Base-by-base conservation (phyloP, 441 rosid species). In the Croton laevigatus region DNA sequence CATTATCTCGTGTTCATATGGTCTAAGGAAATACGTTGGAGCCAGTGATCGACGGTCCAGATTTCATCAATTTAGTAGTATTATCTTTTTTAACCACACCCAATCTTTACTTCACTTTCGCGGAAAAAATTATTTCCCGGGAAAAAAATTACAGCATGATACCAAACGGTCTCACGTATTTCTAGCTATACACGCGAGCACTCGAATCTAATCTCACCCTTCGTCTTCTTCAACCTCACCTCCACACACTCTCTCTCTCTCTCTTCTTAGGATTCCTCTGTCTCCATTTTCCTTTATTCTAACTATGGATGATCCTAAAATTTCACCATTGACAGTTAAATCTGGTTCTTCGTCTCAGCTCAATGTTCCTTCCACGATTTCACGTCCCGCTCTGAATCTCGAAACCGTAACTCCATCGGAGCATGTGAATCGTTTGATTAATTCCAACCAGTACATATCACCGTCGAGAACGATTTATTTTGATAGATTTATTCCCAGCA, bases 401-500 rank as follows among this genome's bases (percentile, higher is more conserved):
- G 87, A 82, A 75, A 68, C 76, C 66, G 36, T 54, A 12, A 11
- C 62, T 11, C 44, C 82, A 3, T 54, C 69, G 44, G 70, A 62
- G 8, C 87, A 88, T 73, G 86, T 92, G 67, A 83, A 76, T 69
- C 94, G 93, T 19, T 62, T 94, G 79, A 84, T 94, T 71, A 92
- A 94, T 68, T 83, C 89, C 52, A 81, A 77, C 71, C 89, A 88
- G 67, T 72, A 84, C 58, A 81, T 69, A 16, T 85, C 95, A 0
- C 97, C 98, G 23, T 95, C 97, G n/a, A 80, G 89, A 66, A 76
- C 91, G 3, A 94, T 94, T 74, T 91, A 80, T 83, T 92, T 93
- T 62, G 99, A 92, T 61, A 75, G 98, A 76, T 94, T 94, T 71
- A 94, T 94, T 38, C 99, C 98, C 42, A 86, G 94, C 78, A 88